Percentiles rank a stretch among this genome's conserved stretches.
phyloP scores from a whole-genome alignment of 208 protist genomes.

The Entamoeba moshkovskii region DNA sequence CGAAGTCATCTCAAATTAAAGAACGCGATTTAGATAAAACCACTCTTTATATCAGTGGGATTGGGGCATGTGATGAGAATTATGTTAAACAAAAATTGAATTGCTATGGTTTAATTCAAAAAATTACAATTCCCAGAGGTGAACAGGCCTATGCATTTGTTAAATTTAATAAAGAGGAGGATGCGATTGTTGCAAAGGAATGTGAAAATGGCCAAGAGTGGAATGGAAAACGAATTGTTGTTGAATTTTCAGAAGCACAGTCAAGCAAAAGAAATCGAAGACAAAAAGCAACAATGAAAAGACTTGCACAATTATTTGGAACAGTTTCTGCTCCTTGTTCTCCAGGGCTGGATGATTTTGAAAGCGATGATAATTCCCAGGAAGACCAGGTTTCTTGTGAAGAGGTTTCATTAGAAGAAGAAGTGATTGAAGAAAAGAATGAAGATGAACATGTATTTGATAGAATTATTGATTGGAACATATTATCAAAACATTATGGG shows the following conservation, averaged over 20 bases:
- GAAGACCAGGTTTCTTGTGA: background rate
- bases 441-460: background rate
- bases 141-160: background rate
- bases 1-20: background rate
- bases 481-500: background rate
- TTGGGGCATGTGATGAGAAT: background rate
- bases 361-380: background rate
- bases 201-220: background rate
- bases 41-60: background rate
- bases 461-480: background rate
- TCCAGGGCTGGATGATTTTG: background rate
- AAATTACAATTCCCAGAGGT: background rate
- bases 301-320: background rate
- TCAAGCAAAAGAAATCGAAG: background rate
- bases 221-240: background rate
- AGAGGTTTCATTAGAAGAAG: background rate
- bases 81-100: background rate
- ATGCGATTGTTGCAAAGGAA: background rate
- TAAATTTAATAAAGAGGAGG: background rate
- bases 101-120: background rate
- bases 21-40: background rate
- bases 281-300: background rate
- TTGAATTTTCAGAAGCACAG: background rate
- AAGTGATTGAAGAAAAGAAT: background rate
- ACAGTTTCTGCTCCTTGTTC: background rate